These are phyloP conservation scores for Ascochyta clinopodiicola DNA, from an alignment of 2,329 filamentous ascomycete species.

Conservation along the genomic window DNA sequence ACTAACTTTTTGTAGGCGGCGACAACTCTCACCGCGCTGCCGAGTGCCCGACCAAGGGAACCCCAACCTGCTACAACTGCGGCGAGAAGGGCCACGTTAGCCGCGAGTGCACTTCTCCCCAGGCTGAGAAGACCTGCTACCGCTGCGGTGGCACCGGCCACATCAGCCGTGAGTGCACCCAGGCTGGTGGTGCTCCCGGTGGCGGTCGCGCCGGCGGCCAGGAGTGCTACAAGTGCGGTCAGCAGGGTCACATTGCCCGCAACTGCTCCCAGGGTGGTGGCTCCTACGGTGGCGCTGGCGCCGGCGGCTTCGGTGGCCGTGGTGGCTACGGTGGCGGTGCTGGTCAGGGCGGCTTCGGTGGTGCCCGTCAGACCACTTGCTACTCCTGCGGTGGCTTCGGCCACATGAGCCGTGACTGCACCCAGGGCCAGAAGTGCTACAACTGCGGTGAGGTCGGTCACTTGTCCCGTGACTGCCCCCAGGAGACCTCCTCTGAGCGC, in stretches of 20 bases:
- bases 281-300: conserved; percentile 27
- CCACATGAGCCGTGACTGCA: conserved; percentile 98
- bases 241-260: conserved; percentile 94
- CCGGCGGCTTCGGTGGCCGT: conserved; percentile 54
- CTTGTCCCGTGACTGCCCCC: conserved; percentile 93
- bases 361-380: conserved; percentile 69
- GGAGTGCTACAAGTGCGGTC: conserved; percentile 98
- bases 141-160: conserved; percentile 83
- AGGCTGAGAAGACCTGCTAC: conserved; percentile 82
- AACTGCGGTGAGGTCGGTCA: conserved; percentile 96
- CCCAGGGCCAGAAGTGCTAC: conserved; percentile 99
- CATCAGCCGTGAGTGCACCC: conserved; percentile 84
- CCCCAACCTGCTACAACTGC: conserved; percentile 57
- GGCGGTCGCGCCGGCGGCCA: conserved; percentile 55
- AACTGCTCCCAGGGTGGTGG: conserved; percentile 75
- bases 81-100: conserved; percentile 60
- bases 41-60: conserved; percentile 59
- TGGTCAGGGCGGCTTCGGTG: conserved; percentile 57
- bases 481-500: conserved; percentile 88
- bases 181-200: conserved; percentile 58
- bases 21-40: conserved; percentile 58
- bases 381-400: conserved; percentile 97
- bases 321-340: conserved; percentile 54
- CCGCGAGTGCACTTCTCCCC: conserved; percentile 88
- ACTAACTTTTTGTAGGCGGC: conserved; percentile 48